These are phyloP conservation scores for Tolypocladium ovalisporum DNA, from an alignment of 2,329 filamentous ascomycete species.

Conservation along the genomic window DNA sequence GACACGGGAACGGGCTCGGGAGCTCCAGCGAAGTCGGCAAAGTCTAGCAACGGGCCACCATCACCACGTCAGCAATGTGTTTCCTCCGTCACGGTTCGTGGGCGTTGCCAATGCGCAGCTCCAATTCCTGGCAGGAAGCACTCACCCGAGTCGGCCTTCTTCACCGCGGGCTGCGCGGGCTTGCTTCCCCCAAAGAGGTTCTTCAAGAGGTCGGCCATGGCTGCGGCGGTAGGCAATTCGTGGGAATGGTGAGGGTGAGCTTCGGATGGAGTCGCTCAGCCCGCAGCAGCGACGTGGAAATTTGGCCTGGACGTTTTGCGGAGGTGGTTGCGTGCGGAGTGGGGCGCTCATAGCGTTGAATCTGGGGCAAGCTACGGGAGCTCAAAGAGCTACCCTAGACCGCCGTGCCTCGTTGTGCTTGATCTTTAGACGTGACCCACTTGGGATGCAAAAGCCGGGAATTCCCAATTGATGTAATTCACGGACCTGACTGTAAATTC, in stretches of 20 bases:
- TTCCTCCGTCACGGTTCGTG: not conserved
- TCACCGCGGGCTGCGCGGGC: constrained; percentile 29
- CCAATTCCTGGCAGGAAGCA: constrained; percentile 3
- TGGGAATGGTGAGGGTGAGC: not conserved
- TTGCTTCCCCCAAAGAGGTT: constrained; percentile 60
- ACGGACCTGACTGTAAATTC: no score
- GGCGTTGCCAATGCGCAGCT: not conserved
- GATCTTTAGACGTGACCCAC: not conserved
- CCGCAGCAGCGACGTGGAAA: not conserved
- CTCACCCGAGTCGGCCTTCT: constrained; percentile 54
- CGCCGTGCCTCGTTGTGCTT: not conserved
- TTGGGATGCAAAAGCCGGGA: not conserved
- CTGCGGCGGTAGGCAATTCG: constrained; percentile 15
- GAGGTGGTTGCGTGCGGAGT: not conserved
- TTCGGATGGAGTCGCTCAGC: not conserved
- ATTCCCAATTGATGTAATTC: no score
- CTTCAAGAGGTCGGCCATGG: constrained; percentile 52
- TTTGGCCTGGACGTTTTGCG: not conserved
- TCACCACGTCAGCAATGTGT: not conserved
- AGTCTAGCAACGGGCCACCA: constrained; percentile 46
- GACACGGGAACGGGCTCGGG: constrained; percentile 52
- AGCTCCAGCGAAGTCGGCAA: constrained; percentile 82
- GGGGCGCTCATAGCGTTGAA: not conserved
- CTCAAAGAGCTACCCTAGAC: not conserved
- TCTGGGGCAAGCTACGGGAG: not conserved